Base-by-base conservation (phyloP, 2,329 filamentous ascomycete genomes). In the Herpotrichia juniperi region DNA sequence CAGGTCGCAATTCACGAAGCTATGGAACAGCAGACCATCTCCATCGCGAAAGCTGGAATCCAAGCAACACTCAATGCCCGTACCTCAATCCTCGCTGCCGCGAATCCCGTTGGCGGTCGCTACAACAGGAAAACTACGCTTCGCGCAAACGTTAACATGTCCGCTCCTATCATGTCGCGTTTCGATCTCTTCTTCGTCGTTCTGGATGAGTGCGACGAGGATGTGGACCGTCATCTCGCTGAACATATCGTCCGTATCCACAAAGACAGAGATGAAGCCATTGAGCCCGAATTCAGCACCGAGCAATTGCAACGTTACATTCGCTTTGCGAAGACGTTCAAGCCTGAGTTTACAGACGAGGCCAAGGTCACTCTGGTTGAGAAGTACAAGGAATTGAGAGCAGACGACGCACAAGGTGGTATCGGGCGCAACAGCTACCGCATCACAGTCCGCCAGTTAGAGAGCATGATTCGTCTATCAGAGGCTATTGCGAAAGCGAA, bases 1-100 rank as follows among this genome's bases (percentile, higher is more conserved):
- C 94, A 99, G 78, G 94, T 99, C 49, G 94, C 94, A 60, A 99
- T 99, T 68, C 94, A 99, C 83, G 94, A 99, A 85, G 94, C 94
- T 53, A 99, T 99, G 94, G 94, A 99, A 84, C 94, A 99, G 79
- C 94, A 99, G 77, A 99, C 94, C 4, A 99, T 99, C 61, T 97
- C 92, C 8, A 99, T 99, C 67, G 93, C 94, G 54, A 99, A 99
- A 78, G 94, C 94, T 4, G 94, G 94, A 67, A 99, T 99, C 53
- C 94, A 99, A 73, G 96, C 94, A 3, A 99, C 94, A 0, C 84
- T 99, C 40, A 99, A 99, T 69, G 94, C 94, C 2, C 87, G 94
- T 49, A 97, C 94, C 0, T 94, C 89, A 42, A 97, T 99, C 66
- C 87, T 99, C 14, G 94, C 94, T 0, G 94, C 94, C 6, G 94